These are phyloP conservation scores for Cladosporium oxysporum DNA, from an alignment of 2,329 filamentous ascomycete genomes.

Conservation along the genomic window DNA sequence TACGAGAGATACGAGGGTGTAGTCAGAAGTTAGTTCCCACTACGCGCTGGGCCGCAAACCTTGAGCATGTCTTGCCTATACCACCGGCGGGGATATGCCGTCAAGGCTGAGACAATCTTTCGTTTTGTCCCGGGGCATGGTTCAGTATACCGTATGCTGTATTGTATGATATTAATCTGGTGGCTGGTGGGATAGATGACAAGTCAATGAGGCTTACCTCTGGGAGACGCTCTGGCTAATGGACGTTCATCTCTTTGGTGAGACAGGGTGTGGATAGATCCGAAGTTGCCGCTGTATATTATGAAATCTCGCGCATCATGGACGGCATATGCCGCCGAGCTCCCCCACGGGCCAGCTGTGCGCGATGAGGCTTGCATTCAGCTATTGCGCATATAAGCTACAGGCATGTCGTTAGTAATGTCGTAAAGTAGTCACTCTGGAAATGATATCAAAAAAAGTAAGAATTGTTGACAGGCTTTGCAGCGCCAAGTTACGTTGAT, in stretches of 20 bases:
- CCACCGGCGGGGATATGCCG: neutral
- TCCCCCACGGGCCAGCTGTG: neutral
- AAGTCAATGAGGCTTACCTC: neutral
- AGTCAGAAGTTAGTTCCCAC: slow-evolving; percentile 18
- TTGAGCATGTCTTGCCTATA: slow-evolving; percentile 7
- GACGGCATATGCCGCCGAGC: neutral
- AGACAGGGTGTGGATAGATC: neutral
- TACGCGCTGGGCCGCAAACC: slow-evolving; percentile 18
- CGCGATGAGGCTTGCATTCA: neutral
- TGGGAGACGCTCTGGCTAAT: neutral
- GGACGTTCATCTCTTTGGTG: neutral
- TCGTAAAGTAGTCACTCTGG: neutral
- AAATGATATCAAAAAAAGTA: no score
- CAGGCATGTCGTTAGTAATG: neutral
- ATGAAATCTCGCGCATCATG: no score
- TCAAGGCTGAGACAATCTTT: neutral
- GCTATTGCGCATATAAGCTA: neutral
- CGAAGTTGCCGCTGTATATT: neutral
- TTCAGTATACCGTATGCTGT: no score
- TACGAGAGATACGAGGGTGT: slow-evolving; percentile 19
- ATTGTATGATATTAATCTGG: no score
- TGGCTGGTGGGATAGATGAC: no score
- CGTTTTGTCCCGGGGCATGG: no score
- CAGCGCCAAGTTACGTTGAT: neutral
- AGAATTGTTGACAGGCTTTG: neutral